Conservation (phyloP, 208 protist genomes). For the Leishmania major region DNA sequence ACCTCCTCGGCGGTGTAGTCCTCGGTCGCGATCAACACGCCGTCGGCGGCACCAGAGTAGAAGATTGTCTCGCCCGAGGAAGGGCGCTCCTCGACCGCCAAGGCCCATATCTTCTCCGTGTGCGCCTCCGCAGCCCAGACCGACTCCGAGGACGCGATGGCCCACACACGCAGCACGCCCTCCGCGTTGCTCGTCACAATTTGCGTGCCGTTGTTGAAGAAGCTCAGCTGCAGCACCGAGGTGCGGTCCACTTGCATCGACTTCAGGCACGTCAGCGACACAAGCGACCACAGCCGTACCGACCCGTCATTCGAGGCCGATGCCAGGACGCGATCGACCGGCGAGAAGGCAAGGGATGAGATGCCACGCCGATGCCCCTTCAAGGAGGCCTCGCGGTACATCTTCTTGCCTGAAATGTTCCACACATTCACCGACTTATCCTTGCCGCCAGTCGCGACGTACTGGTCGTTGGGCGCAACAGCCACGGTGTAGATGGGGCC, state of each 20-base stretch:
- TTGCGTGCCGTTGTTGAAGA: slow-evolving; percentile 90
- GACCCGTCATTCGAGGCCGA: slow-evolving; percentile 87
- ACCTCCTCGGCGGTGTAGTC: slow-evolving; percentile 93
- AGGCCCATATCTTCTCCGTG: slow-evolving; percentile 86
- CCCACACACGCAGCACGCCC: slow-evolving; percentile 93
- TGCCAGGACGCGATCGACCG: slow-evolving; percentile 84
- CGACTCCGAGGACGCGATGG: slow-evolving; percentile 69
- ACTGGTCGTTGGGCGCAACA: slow-evolving; percentile 89
- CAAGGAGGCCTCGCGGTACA: slow-evolving; percentile 76
- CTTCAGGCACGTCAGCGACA: slow-evolving; percentile 83
- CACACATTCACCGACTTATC: slow-evolving; percentile 88
- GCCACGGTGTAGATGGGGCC: slow-evolving; percentile 79
- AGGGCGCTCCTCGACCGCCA: slow-evolving; percentile 56
- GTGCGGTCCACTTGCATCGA: slow-evolving; percentile 81
- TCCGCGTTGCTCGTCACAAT: slow-evolving; percentile 86
- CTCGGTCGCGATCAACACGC: slow-evolving; percentile 82
- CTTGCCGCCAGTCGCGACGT: slow-evolving; percentile 89
- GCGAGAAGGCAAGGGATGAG: slow-evolving; percentile 79
- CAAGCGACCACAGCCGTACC: slow-evolving; percentile 88
- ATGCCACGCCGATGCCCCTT: slow-evolving; percentile 86
- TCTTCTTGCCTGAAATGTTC: slow-evolving; percentile 77
- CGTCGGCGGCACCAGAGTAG: slow-evolving; percentile 85
- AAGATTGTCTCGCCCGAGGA: slow-evolving; percentile 48
- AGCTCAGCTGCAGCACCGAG: slow-evolving; percentile 79
- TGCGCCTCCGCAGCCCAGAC: slow-evolving; percentile 85